Evolutionary conservation across 805 yeast species (phyloP).

Genomic region (Cyberlindnera maclurae): DNA sequence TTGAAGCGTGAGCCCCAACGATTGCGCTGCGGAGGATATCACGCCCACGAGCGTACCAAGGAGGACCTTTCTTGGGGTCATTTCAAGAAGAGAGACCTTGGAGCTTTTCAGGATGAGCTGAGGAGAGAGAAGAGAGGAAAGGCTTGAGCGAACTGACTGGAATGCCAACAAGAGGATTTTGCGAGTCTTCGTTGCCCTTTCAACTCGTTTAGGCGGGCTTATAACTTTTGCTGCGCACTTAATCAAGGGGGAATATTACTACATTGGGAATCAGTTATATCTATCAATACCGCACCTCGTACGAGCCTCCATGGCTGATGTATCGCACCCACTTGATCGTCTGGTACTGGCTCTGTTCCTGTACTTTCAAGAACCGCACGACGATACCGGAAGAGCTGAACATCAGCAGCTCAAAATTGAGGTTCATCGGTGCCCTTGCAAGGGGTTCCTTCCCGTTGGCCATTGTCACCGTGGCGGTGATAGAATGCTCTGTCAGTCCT

Average conservation of each 20-base stretch:
- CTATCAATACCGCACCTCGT: constrained; percentile 62
- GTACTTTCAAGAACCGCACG: constrained; percentile 65
- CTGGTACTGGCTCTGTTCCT: constrained; percentile 50
- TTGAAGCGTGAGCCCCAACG: constrained; percentile 76
- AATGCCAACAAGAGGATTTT: too few species aligned
- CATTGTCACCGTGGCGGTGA: constrained; percentile 48
- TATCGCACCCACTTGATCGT: constrained; percentile 89
- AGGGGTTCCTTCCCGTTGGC: constrained; percentile 11
- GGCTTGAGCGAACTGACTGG: too few species aligned
- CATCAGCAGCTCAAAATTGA: constrained; percentile 65
- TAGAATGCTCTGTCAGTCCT: constrained; percentile 57
- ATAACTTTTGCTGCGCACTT: too few species aligned
- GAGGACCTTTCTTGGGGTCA: constrained; percentile 25
- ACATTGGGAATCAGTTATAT: too few species aligned
- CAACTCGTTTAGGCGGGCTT: too few species aligned
- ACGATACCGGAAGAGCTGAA: constrained; percentile 70
- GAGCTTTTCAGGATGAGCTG: too few species aligned
- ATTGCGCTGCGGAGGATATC: constrained; percentile 69
- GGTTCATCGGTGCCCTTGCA: constrained; percentile 64
- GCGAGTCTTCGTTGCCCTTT: too few species aligned
- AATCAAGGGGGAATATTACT: too few species aligned
- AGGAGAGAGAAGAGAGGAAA: too few species aligned
- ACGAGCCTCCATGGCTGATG: constrained; percentile 66
- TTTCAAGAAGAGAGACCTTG: too few species aligned
- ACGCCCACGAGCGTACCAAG: constrained; percentile 68